Evolutionary conservation across 2,329 filamentous ascomycete genomes (phyloP).

Genomic region (Fusarium sp.): DNA sequence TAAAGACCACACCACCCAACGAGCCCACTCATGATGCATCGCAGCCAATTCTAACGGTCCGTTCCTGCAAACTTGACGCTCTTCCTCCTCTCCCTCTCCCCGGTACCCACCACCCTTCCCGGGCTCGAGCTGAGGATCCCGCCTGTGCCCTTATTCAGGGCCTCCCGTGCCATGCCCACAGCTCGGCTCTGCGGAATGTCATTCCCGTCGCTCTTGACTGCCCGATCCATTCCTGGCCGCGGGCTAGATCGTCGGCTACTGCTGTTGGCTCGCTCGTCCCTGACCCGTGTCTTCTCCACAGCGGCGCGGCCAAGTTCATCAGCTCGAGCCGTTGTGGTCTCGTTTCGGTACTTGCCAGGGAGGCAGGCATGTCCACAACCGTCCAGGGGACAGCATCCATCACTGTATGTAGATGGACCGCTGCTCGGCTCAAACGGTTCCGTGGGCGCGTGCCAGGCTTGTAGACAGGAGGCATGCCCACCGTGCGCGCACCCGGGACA

Average conservation of each 20-base stretch:
- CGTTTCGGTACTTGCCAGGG: constrained; percentile 66
- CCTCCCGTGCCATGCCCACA: constrained; percentile 69
- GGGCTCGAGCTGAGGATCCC: constrained; percentile 65
- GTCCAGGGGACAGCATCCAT: constrained; percentile 73
- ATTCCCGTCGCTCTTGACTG: constrained; percentile 59
- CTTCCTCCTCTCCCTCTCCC: constrained; percentile 68
- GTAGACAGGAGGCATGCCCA: constrained; percentile 70
- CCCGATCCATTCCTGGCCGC: constrained; percentile 37
- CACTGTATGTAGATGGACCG: constrained; percentile 53
- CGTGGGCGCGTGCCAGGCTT: constrained; percentile 66
- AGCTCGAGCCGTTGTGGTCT: constrained; percentile 57
- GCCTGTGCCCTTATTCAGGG: constrained; percentile 53
- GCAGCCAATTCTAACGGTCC: constrained; percentile 35
- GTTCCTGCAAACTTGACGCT: constrained; percentile 72
- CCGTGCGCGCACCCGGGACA: constrained; percentile 73
- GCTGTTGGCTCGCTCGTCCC: constrained; percentile 42
- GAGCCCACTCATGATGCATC: neutral
- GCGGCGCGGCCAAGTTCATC: constrained; percentile 66
- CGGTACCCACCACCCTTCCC: constrained; percentile 50
- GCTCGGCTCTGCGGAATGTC: constrained; percentile 71
- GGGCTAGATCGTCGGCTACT: constrained; percentile 48
- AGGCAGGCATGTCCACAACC: constrained; percentile 74
- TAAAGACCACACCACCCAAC: neutral
- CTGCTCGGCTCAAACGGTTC: constrained; percentile 26
- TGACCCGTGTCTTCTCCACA: constrained; percentile 52